Conservation (phyloP, 805 yeast genomes). For the Yarrowia sp. region DNA sequence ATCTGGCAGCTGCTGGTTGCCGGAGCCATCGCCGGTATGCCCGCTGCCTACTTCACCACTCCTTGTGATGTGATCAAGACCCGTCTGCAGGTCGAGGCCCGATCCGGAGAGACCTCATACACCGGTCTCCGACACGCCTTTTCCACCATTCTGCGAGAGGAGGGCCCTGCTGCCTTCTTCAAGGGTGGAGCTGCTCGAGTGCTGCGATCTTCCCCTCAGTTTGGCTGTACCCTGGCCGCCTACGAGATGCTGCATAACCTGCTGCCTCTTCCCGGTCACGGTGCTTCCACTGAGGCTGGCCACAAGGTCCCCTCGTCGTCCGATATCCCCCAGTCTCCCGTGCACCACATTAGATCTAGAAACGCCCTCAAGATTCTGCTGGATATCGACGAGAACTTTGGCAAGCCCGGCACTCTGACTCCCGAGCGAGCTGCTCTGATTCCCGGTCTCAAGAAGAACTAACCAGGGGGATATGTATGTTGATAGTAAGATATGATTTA, state of each 20-base stretch:
- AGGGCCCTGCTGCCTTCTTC: constrained; percentile 82
- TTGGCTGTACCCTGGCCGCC: constrained; percentile 96
- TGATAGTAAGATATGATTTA: too few relatives aligned
- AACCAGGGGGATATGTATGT: neutral
- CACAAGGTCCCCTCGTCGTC: constrained; percentile 43
- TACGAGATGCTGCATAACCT: constrained; percentile 83
- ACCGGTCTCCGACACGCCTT: constrained; percentile 77
- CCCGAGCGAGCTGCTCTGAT: constrained; percentile 33
- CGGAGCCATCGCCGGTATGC: constrained; percentile 97
- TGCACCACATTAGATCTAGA: constrained; percentile 43
- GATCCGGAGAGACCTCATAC: constrained; percentile 73
- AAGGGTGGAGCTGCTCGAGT: constrained; percentile 97
- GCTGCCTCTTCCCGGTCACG: constrained; percentile 59
- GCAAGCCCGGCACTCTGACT: constrained; percentile 39
- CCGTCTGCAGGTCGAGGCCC: constrained; percentile 81
- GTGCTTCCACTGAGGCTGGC: constrained; percentile 44
- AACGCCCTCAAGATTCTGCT: constrained; percentile 45
- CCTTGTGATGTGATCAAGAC: constrained; percentile 98
- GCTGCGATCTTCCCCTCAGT: constrained; percentile 93
- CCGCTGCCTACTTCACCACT: constrained; percentile 94
- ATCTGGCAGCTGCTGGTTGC: constrained; percentile 81
- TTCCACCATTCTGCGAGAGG: constrained; percentile 69
- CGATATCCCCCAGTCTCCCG: constrained; percentile 35
- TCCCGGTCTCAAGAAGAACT: constrained; percentile 29
- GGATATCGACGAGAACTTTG: constrained; percentile 48